Percentiles rank a stretch among this genome's conserved stretches.
These are phyloP conservation scores for Plicaturopsis crispa DNA, from an alignment of 768 basidiomycete species.

Conservation along the genomic window DNA sequence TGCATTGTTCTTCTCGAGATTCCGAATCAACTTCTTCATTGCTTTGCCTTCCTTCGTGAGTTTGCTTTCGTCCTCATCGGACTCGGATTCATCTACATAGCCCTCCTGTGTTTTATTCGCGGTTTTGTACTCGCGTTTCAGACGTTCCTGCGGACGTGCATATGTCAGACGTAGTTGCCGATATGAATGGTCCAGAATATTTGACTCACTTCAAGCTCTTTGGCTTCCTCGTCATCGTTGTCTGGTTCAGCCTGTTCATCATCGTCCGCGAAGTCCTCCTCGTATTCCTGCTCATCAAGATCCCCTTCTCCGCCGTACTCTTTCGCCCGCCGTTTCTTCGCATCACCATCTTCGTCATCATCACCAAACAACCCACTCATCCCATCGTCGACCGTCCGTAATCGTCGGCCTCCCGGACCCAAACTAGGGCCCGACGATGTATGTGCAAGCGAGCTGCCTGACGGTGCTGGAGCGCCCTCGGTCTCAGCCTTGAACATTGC, in stretches of 20 bases:
- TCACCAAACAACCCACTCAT: constrained; percentile 56
- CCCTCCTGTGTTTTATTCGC: constrained; percentile 72
- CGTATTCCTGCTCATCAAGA: constrained; percentile 74
- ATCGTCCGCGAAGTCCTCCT: constrained; percentile 83
- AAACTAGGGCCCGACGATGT: constrained; percentile 46
- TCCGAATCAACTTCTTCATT: constrained; percentile 82
- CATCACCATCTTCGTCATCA: constrained; percentile 53
- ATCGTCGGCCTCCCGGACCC: constrained; percentile 59
- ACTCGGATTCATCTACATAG: constrained; percentile 65
- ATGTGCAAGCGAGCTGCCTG: constrained; percentile 35
- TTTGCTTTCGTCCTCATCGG: constrained; percentile 60
- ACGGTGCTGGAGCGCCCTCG: constrained; percentile 33
- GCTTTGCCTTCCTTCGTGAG: constrained; percentile 66
- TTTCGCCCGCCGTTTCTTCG: constrained; percentile 38
- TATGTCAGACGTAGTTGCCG: constrained; percentile 9
- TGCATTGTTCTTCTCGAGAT: constrained; percentile 72
- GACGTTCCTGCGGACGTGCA: constrained; percentile 51
- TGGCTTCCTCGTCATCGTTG: constrained; percentile 78
- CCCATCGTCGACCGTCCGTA: constrained; percentile 66
- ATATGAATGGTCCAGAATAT: not conserved
- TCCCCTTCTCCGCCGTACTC: constrained; percentile 74
- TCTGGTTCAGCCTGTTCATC: constrained; percentile 73
- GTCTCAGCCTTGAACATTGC: constrained; percentile 67
- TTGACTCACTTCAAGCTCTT: constrained; percentile 62
- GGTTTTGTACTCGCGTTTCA: constrained; percentile 73